A percentile compares a stretch with the other conserved stretches of the same genome.
These are phyloP conservation scores for Aurantiochytrium sp. DNA, from an alignment of 108 stramenopile species.

Conservation along the genomic window DNA sequence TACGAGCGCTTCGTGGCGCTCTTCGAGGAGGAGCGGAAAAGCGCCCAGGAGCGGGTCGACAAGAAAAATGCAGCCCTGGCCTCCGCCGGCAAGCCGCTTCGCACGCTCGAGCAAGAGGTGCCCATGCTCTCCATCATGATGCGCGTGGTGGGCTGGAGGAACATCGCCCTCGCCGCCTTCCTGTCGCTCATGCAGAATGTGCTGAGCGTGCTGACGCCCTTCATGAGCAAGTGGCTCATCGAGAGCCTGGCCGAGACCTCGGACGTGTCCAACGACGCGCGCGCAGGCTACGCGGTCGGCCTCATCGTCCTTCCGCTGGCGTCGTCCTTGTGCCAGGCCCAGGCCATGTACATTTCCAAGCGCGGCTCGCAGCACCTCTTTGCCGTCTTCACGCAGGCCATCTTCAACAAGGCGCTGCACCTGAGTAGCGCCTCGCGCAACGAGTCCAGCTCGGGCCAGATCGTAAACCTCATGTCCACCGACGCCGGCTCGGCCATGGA, in stretches of 20 bases:
- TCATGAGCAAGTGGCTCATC: conserved; percentile 23
- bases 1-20: background rate
- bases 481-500: conserved; percentile 17
- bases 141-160: background rate
- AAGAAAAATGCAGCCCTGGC: background rate
- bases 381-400: conserved; percentile 14
- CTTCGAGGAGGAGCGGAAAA: background rate
- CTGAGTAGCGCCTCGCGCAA: conserved; percentile 11
- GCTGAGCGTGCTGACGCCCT: background rate
- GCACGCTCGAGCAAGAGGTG: background rate
- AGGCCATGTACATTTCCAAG: background rate
- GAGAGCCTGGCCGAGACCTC: background rate
- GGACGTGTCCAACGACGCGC: background rate
- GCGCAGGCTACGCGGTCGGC: background rate
- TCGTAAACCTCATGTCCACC: background rate
- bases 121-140: background rate
- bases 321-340: background rate
- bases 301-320: background rate
- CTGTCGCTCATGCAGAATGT: background rate
- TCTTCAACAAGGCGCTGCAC: conserved; percentile 2
- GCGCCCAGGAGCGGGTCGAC: background rate
- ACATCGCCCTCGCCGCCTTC: background rate
- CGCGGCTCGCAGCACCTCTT: conserved; percentile 14
- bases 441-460: background rate
- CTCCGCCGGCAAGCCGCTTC: background rate